Percentiles rank a stretch among this genome's conserved stretches.
phyloP scores from a whole-genome alignment of 352 stramenopile genomes.

The Pythium rishiriense region DNA sequence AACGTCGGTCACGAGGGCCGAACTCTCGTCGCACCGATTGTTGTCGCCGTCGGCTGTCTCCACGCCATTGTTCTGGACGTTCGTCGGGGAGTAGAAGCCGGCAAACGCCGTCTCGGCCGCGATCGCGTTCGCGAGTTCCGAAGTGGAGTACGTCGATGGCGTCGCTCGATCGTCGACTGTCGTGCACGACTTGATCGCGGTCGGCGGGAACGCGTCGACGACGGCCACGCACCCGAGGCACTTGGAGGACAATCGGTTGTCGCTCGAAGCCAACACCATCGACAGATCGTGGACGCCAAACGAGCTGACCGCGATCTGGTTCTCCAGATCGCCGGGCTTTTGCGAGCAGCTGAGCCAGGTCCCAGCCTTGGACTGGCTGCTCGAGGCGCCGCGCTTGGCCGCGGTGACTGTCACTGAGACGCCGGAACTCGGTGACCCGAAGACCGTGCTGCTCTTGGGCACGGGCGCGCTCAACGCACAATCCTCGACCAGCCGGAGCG shows the following conservation, averaged over 20 bases:
- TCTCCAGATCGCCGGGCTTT: constrained; percentile 18
- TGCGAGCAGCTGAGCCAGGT: constrained; percentile 1
- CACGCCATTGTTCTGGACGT: constrained; percentile 5
- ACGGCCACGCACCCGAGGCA: constrained; percentile 50
- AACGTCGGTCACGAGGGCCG: not conserved
- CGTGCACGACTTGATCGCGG: not conserved
- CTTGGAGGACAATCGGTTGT: constrained; percentile 7
- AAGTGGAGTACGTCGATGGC: not conserved
- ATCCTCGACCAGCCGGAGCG: not conserved
- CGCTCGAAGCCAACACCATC: constrained; percentile 39
- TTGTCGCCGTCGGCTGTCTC: not conserved
- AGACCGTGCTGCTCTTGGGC: not conserved
- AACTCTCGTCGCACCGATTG: not conserved
- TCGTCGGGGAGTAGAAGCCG: not conserved
- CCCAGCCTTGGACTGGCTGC: not conserved
- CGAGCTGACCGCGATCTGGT: constrained; percentile 32
- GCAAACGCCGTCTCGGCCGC: not conserved
- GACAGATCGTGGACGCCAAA: constrained; percentile 48
- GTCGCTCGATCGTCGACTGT: not conserved
- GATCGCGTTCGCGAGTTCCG: not conserved
- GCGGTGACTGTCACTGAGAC: not conserved
- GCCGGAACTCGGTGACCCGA: not conserved
- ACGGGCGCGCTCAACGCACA: not conserved
- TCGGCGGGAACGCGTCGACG: constrained; percentile 43
- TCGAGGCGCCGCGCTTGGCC: not conserved